Evolutionary conservation across 2,329 filamentous ascomycete genomes (phyloP), one percentile per base, ranked within the genome.

Genomic region (Lasiodiplodia gonubiensis): DNA sequence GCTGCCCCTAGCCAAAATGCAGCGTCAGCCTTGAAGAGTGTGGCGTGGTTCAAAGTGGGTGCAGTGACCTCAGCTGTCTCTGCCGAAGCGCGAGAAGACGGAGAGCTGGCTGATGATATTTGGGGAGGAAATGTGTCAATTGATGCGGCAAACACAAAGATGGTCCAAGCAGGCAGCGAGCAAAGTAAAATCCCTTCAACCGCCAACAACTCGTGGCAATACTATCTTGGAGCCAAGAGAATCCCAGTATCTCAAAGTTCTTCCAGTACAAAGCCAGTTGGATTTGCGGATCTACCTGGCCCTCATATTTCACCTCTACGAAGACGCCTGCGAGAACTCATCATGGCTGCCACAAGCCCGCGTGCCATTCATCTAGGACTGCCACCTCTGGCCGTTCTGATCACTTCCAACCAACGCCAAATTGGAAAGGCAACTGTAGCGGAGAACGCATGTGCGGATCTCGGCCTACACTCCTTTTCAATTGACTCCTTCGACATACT

Each of bases 401-500:
- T 99, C 7, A 92, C 92, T 1, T 98, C 95, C 1, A 96, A 93
- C 2, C 95, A 99, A 78, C 89, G 95, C 53, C 92, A 92, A 69
- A 97, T 98, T 72, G 95, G 95, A 60, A 99, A 99, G 78, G 85
- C 92, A n/a, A 91, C 90, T 2, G 81, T 93, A 25, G 92, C 92
- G 0, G 85, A 84, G 1, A 87, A 88, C 52, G 93, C 94, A 4
- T 97, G 93, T 77, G 86, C 91, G 2, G 94, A 97, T 73, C 90
- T 97, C 70, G 95, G 95, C 3, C 84, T 98, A 18, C 95, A 99
- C 77, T 91, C 89, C 0, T 98, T 97, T 76, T 81, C 88, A 0
- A 92, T 99, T 64, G 93, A 98, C 77, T 92, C 92, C 0, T 97
- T 97, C 74, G 95, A 99, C 73, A 92, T 99, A 51, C 84, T 97